These are phyloP conservation scores for Linnemannia hyalina DNA, from an alignment of 192 early-diverging fungal genomes.

Conservation along the genomic window DNA sequence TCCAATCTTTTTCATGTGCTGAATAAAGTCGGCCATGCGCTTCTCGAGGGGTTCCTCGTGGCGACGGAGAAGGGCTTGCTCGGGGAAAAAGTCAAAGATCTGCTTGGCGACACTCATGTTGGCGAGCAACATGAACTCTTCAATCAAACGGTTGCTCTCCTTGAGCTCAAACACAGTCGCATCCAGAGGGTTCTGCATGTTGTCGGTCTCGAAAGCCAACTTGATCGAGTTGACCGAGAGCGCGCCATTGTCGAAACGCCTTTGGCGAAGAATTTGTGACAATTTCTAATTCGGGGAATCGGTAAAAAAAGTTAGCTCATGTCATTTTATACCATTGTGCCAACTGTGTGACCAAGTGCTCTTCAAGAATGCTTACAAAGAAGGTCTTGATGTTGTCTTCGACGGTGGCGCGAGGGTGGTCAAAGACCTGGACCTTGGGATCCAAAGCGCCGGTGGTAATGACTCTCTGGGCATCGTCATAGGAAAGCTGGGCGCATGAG, in stretches of 20 bases:
- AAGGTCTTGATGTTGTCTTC: conserved; percentile 60
- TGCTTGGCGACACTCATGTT: conserved; percentile 96
- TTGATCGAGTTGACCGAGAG: conserved; percentile 90
- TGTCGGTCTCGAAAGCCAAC: conserved; percentile 90
- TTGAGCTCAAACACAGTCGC: conserved; percentile 89
- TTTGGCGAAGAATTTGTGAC: conserved; percentile 79
- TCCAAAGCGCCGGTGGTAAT: conserved; percentile 73
- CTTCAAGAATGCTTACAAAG: conserved; percentile 51
- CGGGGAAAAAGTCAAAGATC: conserved; percentile 90
- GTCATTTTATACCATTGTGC: background rate
- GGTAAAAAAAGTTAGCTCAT: background rate
- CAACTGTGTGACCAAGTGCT: background rate
- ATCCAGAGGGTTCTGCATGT: conserved; percentile 88
- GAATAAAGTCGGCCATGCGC: conserved; percentile 80
- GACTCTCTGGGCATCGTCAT: conserved; percentile 91
- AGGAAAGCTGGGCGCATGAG: conserved; percentile 92
- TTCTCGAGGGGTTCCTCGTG: conserved; percentile 76
- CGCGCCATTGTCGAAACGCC: conserved; percentile 84
- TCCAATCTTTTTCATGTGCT: conserved; percentile 80
- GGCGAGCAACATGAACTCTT: conserved; percentile 98
- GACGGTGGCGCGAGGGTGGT: conserved; percentile 37
- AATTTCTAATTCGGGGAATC: conserved; percentile 59
- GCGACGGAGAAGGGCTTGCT: conserved; percentile 91
- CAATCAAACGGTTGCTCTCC: conserved; percentile 92
- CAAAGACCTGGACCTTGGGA: conserved; percentile 60